These are phyloP conservation scores for Cercospora sp. DNA, from an alignment of 2,329 filamentous ascomycete species.

Conservation along the genomic window DNA sequence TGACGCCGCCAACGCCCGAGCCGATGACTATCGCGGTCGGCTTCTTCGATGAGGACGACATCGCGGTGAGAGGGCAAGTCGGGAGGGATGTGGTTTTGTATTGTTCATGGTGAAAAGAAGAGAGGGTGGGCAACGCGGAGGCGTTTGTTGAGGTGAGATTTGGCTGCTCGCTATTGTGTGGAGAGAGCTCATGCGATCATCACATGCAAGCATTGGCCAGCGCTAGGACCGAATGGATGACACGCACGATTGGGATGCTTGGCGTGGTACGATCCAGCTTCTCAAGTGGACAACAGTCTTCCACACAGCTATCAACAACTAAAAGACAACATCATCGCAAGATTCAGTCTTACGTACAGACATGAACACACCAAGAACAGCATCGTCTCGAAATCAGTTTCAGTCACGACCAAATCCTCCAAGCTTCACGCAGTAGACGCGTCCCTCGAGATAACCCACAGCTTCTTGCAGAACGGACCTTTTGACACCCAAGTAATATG, in stretches of 20 bases:
- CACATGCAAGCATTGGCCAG: slow-evolving; percentile 2
- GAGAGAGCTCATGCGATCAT: background rate
- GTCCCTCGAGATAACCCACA: slow-evolving; percentile 13
- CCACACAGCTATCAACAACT: too few species aligned
- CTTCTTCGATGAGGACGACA: slow-evolving; percentile 34
- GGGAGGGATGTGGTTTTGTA: background rate
- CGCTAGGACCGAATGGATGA: background rate
- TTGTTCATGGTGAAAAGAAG: background rate
- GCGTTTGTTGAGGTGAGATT: slow-evolving; percentile 1
- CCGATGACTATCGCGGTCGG: slow-evolving; percentile 58
- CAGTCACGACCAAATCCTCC: too few species aligned
- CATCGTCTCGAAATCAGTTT: too few species aligned
- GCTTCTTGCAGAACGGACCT: slow-evolving; percentile 12
- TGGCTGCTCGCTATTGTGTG: background rate
- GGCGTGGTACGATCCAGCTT: background rate
- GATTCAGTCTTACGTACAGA: too few species aligned
- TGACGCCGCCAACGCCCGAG: slow-evolving; percentile 70
- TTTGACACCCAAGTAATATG: slow-evolving; percentile 14
- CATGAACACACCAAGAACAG: too few species aligned
- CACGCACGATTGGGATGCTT: background rate
- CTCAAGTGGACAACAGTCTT: background rate
- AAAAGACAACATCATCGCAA: too few species aligned
- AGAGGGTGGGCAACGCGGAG: background rate
- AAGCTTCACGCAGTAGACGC: too few species aligned
- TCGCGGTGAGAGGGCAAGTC: background rate